Conservation (phyloP, 2,329 filamentous ascomycete species). For the Purpureocillium takamizusanense region DNA sequence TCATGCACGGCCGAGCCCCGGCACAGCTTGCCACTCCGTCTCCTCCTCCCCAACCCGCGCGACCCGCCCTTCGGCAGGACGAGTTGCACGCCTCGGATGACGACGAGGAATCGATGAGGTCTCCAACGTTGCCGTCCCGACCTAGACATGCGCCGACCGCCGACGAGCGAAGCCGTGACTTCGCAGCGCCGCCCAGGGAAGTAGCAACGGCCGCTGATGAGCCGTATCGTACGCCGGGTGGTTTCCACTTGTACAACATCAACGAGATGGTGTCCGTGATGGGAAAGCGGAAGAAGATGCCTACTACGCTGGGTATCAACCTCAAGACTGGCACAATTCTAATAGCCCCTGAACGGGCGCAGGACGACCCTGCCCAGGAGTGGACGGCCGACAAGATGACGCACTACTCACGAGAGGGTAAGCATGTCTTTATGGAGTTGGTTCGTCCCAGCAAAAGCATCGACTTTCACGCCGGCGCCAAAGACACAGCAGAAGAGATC, state of each 20-base stretch:
- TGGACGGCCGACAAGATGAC: constrained; percentile 93
- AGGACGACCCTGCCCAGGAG: constrained; percentile 78
- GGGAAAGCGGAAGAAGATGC: constrained; percentile 97
- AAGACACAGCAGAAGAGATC: constrained; percentile 93
- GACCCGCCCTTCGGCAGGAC: constrained; percentile 14
- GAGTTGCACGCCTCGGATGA: constrained; percentile 19
- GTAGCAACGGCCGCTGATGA: constrained; percentile 19
- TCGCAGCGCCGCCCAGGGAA: too few relatives aligned
- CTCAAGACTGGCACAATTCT: constrained; percentile 80
- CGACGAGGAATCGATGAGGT: constrained; percentile 20
- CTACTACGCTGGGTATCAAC: constrained; percentile 92
- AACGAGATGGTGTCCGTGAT: constrained; percentile 96
- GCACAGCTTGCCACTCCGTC: constrained; percentile 12
- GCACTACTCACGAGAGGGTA: constrained; percentile 97
- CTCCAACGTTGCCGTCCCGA: constrained; percentile 30
- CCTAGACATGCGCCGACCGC: constrained; percentile 12
- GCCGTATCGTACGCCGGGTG: constrained; percentile 55
- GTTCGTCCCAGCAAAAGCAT: constrained; percentile 88
- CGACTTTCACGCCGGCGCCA: constrained; percentile 94
- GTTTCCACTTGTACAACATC: constrained; percentile 92
- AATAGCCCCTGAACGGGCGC: constrained; percentile 76
- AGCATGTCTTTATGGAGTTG: constrained; percentile 93
- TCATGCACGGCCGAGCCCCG: constrained; percentile 40
- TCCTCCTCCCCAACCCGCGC: constrained; percentile 16
- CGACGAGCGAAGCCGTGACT: neutral